Evolutionary conservation across 2,329 filamentous ascomycete genomes (phyloP), one percentile per base, ranked within the genome.

Genomic region (Intubia oerlemansii): DNA sequence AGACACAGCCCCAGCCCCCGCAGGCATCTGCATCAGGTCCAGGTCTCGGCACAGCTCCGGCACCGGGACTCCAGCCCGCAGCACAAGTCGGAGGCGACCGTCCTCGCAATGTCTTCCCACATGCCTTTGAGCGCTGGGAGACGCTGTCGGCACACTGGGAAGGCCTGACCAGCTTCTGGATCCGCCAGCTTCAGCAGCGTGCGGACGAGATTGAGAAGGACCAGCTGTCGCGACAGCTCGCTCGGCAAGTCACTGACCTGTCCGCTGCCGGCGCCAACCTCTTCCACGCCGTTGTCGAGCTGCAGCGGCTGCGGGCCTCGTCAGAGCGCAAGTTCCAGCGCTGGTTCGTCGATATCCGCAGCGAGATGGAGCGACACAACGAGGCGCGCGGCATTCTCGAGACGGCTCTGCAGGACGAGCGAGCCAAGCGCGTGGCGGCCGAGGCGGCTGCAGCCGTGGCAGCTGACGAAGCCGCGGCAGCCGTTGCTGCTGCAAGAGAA

Each of bases 81-180:
- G 20, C 19, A 27, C 21, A 25, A 17, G 22, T n/a, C n/a, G n/a
- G n/a, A n/a, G 15, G 23, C 5, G 14, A 18, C 14, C 5, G 8
- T n/a, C n/a, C n/a, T n/a, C n/a, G n/a, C 0, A 21, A 21, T 21
- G 19, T 8, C 8, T 95, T 98, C 39, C 88, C 88, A 1, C 88
- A 95, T 50, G 88, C 88, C 0, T 98, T 98, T 43, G 85, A 98
- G 50, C 67, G 88, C 34, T 98, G 88, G 88, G 88, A 98, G 47
- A 85, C 80, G 0, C 54, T 98, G 3, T 98, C 88, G 0, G 90
- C 88, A 5, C 85, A 95, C 42, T 98, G 88, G 88, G 88, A 98
- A 48, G 88, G 88, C 5, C 61, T 98, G 34, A 95, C 88, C 0
- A 85, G 81, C 34, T 95, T 92, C 52, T 98, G 88, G 85, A 88